Conservation (phyloP, 73 alveolate genomes). For the Tetrahymena malaccensis region DNA sequence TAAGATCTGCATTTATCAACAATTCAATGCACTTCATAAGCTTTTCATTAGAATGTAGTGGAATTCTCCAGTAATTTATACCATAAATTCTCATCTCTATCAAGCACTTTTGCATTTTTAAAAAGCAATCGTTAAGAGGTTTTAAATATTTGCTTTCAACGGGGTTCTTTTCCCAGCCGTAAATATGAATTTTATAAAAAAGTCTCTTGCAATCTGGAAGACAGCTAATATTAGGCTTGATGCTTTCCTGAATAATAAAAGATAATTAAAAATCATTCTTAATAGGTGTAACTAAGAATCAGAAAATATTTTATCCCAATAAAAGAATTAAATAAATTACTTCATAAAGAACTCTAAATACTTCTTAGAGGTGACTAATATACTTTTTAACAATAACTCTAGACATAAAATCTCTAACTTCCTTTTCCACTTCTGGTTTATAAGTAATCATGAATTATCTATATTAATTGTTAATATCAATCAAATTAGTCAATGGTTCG, state of each 20-base stretch:
- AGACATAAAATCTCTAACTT: constrained; percentile 18
- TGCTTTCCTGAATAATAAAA: constrained; percentile 1
- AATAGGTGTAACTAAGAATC: no score
- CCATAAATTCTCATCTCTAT: constrained; percentile 24
- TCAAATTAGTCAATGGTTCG: constrained; percentile 8
- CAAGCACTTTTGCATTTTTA: constrained; percentile 22
- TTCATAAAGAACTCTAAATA: constrained; percentile 6
- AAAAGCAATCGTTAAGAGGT: constrained; percentile 13
- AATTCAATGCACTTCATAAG: constrained; percentile 7
- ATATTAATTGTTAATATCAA: constrained; percentile 24
- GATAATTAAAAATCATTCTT: not conserved
- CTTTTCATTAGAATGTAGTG: constrained; percentile 14
- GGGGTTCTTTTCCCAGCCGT: constrained; percentile 7
- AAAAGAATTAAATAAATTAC: not conserved
- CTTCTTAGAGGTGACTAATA: constrained; percentile 7
- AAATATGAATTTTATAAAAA: not conserved
- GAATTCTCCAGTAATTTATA: constrained; percentile 26
- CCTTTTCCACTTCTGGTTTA: constrained; percentile 3
- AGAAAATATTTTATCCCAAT: no score
- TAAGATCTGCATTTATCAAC: constrained; percentile 27
- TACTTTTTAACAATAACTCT: constrained; percentile 23
- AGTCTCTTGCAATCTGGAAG: constrained; percentile 20
- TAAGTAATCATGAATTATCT: constrained; percentile 16
- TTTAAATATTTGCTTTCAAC: constrained; percentile 16
- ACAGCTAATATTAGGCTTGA: not conserved